Conservation (phyloP, 2,329 filamentous ascomycete species). For the Fusarium dlaminii region DNA sequence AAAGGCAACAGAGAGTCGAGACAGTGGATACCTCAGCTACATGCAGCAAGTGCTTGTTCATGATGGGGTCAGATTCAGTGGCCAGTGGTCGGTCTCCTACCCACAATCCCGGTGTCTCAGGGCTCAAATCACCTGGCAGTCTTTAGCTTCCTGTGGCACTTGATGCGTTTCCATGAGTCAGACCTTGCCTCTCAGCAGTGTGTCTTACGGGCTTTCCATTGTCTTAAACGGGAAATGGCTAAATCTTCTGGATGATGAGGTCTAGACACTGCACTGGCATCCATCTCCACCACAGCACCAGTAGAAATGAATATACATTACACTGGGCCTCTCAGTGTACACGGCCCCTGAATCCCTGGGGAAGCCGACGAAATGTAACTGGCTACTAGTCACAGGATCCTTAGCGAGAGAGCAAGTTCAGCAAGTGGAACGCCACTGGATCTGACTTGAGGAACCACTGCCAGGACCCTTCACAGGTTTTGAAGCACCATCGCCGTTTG, state of each 20-base stretch:
- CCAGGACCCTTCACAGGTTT: neutral
- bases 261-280: neutral
- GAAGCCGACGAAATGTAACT: too few species aligned
- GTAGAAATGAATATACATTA: neutral
- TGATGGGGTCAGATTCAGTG: neutral
- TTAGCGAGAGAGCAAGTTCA: neutral
- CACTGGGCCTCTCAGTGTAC: neutral
- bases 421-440: neutral
- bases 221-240: neutral
- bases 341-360: neutral
- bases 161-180: neutral
- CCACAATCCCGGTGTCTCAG: neutral
- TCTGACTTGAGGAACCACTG: neutral
- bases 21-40: neutral
- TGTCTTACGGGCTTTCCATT: too few species aligned
- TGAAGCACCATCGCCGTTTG: neutral
- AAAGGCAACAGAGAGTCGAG: neutral
- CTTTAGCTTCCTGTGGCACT: neutral
- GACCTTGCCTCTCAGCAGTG: neutral
- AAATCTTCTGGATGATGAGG: too few species aligned
- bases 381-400: neutral
- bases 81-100: neutral
- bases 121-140: neutral
- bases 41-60: neutral
- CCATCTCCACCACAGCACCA: neutral